These are phyloP conservation scores for Inga oerstediana DNA, from an alignment of 306 rosid genomes.

Conservation along the genomic window DNA sequence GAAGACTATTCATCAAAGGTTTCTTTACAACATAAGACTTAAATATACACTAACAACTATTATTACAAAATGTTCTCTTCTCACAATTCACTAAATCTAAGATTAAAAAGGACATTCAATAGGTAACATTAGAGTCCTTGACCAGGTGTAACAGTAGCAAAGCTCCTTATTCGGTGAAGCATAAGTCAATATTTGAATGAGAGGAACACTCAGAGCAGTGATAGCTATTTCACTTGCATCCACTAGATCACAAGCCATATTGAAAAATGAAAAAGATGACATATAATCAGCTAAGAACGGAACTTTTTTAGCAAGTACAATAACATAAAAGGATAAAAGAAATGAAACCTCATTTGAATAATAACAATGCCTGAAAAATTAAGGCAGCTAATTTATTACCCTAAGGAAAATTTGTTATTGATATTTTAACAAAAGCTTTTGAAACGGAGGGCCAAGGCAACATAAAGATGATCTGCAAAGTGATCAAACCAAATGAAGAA, in stretches of 20 bases:
- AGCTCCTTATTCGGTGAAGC: background rate
- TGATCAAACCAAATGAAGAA: background rate
- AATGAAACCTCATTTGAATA: background rate
- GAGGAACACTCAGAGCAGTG: background rate
- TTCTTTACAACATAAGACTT: too few relatives aligned
- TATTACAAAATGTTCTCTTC: too few relatives aligned
- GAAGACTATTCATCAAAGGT: too few relatives aligned
- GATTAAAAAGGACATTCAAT: too few relatives aligned
- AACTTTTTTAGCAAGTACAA: too few relatives aligned
- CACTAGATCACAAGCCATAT: background rate
- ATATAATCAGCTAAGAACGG: background rate
- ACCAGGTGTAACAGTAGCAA: background rate
- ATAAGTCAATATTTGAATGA: background rate
- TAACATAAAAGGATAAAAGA: background rate
- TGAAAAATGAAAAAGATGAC: background rate
- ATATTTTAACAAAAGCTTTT: background rate
- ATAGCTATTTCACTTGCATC: background rate
- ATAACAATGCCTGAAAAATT: background rate
- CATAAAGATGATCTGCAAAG: background rate
- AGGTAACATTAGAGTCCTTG: too few relatives aligned
- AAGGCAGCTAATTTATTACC: too few relatives aligned
- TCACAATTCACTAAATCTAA: too few relatives aligned
- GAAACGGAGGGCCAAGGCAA: background rate
- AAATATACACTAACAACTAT: too few relatives aligned
- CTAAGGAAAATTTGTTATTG: too few relatives aligned